Base-by-base conservation (phyloP, 352 stramenopile genomes). In the Detonula confervacea region DNA sequence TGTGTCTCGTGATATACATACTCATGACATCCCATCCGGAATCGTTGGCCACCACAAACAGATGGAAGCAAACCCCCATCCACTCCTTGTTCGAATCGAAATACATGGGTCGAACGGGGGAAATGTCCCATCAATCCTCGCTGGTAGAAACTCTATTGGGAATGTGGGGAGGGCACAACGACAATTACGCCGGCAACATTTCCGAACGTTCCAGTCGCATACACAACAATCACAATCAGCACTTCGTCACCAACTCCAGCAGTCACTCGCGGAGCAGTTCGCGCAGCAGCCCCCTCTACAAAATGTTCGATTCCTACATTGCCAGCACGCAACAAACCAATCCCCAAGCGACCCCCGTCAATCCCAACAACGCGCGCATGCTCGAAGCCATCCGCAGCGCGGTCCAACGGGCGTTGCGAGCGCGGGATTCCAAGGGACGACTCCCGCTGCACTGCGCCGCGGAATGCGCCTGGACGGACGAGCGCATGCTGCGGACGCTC, bases 61-160 rank as follows among this genome's bases (percentile, higher is more conserved):
- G 49, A 57, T 77, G 73, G 79, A 49, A 35, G 33, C 73, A 87
- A 55, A 87, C 79, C 27, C 74, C 80, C 0, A 11, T 87, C 1
- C 80, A 87, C 65, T 62, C 64, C 12, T 24, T 81, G 14, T 81
- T 87, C 61, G 80, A 81, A 42, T 70, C 47, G 27, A 64, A 59
- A 61, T 20, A 37, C 46, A 6, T 2, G 51, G 46, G 16, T 47
- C 44, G 14, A 39, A 12, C 20, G 67, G 64, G 47, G 25, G 39
- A 56, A n/a, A n/a, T n/a, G n/a, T n/a, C n/a, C n/a, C n/a, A n/a
- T n/a, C n/a, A n/a, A n/a, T 54, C 55, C 11, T 30, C 29, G 22
- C 27, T 62, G 8, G 33, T 80, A 8, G 52, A 80, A 49, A 74
- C 64, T 37, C 39, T 80, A 30, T 47, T 80, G 25, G 72, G 72